Evolutionary conservation across 768 basidiomycete genomes (phyloP).

Genomic region (Saitozyma sp.): DNA sequence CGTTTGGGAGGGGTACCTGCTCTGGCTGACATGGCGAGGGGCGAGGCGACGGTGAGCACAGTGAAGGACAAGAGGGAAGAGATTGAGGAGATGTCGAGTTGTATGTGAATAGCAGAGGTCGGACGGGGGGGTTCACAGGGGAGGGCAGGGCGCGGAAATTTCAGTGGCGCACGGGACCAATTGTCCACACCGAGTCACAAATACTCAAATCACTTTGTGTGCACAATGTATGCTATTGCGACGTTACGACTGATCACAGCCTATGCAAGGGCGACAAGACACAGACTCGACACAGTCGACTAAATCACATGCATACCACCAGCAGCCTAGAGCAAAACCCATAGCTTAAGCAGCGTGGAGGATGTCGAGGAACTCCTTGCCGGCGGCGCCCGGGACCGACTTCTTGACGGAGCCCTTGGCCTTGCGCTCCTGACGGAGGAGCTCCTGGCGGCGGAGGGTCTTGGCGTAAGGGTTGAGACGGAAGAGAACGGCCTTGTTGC

Average conservation of each 20-base stretch:
- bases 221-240: neutral
- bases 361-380: constrained; percentile 78
- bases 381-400: constrained; percentile 65
- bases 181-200: neutral
- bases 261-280: too few species aligned
- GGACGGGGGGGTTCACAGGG: neutral
- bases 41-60: neutral
- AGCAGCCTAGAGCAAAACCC: neutral
- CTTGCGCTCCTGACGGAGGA: constrained; percentile 54
- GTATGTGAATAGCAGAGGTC: neutral
- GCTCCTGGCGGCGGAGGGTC: constrained; percentile 82
- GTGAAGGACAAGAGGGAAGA: neutral
- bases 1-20: constrained; percentile 31
- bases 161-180: constrained; percentile 7
- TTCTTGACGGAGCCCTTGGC: constrained; percentile 56
- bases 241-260: neutral
- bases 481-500: constrained; percentile 92
- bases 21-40: constrained; percentile 16
- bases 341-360: constrained; percentile 72
- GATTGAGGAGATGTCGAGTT: neutral
- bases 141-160: constrained; percentile 11
- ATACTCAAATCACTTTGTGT: neutral
- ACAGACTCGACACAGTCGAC: neutral
- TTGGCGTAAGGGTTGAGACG: constrained; percentile 98
- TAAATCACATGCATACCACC: constrained; percentile 1